Evolutionary conservation across 2,329 filamentous ascomycete genomes (phyloP), one percentile per base, ranked within the genome.

Genomic region (Penicillium janthinellum): DNA sequence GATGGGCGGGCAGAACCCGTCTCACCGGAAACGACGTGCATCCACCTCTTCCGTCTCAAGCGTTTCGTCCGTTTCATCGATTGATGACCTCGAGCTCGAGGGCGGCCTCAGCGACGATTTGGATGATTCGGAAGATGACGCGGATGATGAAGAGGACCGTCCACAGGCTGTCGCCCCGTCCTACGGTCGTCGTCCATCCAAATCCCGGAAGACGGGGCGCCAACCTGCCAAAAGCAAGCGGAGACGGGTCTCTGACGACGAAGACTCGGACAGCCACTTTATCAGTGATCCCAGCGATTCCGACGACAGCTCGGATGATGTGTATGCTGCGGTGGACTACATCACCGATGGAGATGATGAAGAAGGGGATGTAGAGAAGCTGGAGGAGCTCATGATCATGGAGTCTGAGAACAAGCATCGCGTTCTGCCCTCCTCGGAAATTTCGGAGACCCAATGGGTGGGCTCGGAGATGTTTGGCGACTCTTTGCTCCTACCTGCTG

Each of bases 341-440:
- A 89, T 96, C 61, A 90, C 86, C 66, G 90, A 93, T 68, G 88
- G 86, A 11, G 90, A 93, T 63, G 88, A 91, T 64, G 90, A 94
- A 73, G 89, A 94, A 75, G 86, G 90, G 65, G 86, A 90, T 82
- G 86, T 94, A 57, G 85, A 90, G 71, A 86, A 88, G 82, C 84
- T 87, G 80, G 91, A 95, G 84, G 90, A 92, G 79, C 83, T 87
- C 74, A 86, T 88, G 67, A 91, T 93, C 63, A 81, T 90, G 38
- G 73, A 76, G 53, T 77, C 75, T 6, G 77, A 78, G 56, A 71
- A 73, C 58, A 73, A 76, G 44, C 67, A 74, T 28, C 68, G 64
- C 2, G 38, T 72, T 6, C 62, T 72, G 51, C 71, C 66, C 41
- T 64, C 65, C 42, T 67, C 72, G 10, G 65, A 69, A 42, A 60